Percentiles rank a stretch among this genome's conserved stretches.
phyloP scores from a whole-genome alignment of 495 filamentous ascomycete genomes.

The Endocarpon pusillum region DNA sequence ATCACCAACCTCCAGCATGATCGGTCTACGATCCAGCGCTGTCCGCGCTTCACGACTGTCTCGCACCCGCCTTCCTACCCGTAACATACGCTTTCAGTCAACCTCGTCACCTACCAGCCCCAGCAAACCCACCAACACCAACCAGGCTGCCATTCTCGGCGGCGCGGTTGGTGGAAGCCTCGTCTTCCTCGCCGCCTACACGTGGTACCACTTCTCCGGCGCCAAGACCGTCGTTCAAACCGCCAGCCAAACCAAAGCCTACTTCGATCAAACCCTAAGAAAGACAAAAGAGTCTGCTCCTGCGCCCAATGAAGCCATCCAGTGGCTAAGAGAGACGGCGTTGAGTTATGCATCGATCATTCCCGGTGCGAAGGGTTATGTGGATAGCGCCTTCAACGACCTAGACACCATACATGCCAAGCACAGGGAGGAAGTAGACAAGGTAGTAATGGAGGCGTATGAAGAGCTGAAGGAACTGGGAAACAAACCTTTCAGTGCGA shows the following conservation, averaged over 20 bases:
- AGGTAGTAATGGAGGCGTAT: slow-evolving; percentile 42
- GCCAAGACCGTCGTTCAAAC: slow-evolving; percentile 33
- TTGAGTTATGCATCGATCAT: slow-evolving; percentile 47
- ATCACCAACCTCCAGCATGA: too few relatives aligned
- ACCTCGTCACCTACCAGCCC: slow-evolving; percentile 16
- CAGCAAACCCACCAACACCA: slow-evolving; percentile 10
- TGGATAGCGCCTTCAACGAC: slow-evolving; percentile 45
- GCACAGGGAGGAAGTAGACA: slow-evolving; percentile 44
- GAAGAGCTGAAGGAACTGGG: slow-evolving; percentile 33
- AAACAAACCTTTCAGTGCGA: slow-evolving; percentile 30
- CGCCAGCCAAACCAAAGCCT: slow-evolving; percentile 30
- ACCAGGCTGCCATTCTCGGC: slow-evolving; percentile 20
- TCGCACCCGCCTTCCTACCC: too few relatives aligned
- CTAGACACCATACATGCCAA: slow-evolving; percentile 39
- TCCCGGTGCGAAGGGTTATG: slow-evolving; percentile 42
- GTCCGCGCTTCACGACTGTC: too few relatives aligned
- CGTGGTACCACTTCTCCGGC: slow-evolving; percentile 40
- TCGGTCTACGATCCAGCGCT: too few relatives aligned
- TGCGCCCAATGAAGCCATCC: slow-evolving; percentile 37
- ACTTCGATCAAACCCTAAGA: slow-evolving; percentile 32
- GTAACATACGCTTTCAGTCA: slow-evolving; percentile 27
- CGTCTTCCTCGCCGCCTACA: slow-evolving; percentile 31
- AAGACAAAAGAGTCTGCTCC: slow-evolving; percentile 36
- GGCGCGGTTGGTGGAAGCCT: slow-evolving; percentile 33
- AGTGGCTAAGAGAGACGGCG: slow-evolving; percentile 37